A percentile compares a stretch with the other conserved stretches of the same genome.
Evolutionary conservation across 2,329 filamentous ascomycete genomes (phyloP).

Genomic region (Fusarium nanum): DNA sequence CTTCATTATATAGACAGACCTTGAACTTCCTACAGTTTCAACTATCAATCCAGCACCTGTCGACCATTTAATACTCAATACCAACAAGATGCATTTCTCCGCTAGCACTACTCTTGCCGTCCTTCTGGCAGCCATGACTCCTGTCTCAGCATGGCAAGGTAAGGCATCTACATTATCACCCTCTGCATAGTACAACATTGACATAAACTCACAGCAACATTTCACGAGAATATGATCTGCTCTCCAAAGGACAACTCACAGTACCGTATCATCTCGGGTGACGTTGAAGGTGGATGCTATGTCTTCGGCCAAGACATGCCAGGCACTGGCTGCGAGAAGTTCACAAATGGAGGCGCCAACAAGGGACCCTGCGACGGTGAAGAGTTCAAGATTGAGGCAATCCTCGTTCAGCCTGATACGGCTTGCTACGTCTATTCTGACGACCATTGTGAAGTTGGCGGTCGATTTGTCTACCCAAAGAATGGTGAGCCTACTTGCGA

Average conservation of each 20-base stretch:
- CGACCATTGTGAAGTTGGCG: neutral
- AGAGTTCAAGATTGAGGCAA: neutral
- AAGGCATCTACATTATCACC: fast-evolving
- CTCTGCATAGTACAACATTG: fast-evolving
- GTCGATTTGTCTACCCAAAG: neutral
- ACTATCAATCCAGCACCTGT: fast-evolving
- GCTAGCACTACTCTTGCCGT: neutral
- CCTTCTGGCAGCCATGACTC: neutral
- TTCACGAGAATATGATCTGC: neutral
- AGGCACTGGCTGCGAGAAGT: neutral
- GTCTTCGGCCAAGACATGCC: neutral
- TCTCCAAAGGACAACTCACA: neutral
- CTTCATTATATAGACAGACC: neutral
- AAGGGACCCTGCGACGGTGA: neutral
- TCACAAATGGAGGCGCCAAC: neutral
- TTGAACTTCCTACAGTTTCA: fast-evolving
- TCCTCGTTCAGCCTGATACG: neutral
- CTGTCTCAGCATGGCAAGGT: neutral
- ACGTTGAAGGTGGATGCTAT: neutral
- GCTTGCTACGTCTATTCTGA: neutral
- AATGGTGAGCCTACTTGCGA: no score
- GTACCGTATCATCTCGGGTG: neutral
- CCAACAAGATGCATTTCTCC: neutral
- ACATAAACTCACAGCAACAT: neutral
- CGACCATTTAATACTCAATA: fast-evolving